A percentile compares a stretch with the other conserved stretches of the same genome.
Evolutionary conservation across 2,329 filamentous ascomycete species (phyloP).

Genomic region (Monosporascus sp.): DNA sequence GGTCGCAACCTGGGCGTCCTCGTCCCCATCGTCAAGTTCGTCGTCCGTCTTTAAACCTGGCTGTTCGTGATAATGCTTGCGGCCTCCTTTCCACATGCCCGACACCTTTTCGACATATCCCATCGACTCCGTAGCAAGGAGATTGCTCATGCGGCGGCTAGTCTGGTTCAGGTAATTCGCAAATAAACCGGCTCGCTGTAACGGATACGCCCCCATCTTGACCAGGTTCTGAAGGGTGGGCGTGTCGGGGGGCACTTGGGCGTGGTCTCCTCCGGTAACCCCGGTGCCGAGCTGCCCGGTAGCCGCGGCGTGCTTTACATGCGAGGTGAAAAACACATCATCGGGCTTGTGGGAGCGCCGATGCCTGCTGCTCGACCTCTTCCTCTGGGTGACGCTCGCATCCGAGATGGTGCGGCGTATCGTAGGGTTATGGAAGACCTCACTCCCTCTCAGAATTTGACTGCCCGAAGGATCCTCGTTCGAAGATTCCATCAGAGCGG

Average conservation of each 20-base stretch:
- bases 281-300: conserved; percentile 32
- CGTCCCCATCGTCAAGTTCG: conserved; percentile 48
- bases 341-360: conserved; percentile 10
- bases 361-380: conserved; percentile 10
- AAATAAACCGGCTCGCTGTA: conserved; percentile 77
- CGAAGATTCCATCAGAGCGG: conserved; percentile 62
- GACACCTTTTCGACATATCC: conserved; percentile 96
- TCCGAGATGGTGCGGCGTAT: conserved; percentile 48
- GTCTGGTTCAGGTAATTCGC: conserved; percentile 77
- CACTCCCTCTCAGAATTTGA: conserved; percentile 81
- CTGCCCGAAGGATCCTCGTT: conserved; percentile 81
- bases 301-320: conserved; percentile 23
- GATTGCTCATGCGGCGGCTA: conserved; percentile 73
- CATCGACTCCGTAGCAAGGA: conserved; percentile 87
- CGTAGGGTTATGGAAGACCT: conserved; percentile 79
- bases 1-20: conserved; percentile 57
- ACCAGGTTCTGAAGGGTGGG: conserved; percentile 48
- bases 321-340: conserved; percentile 4
- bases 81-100: conserved; percentile 91
- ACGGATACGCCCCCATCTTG: conserved; percentile 65
- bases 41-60: conserved; percentile 48
- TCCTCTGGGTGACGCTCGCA: conserved; percentile 19
- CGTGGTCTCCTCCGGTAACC: conserved; percentile 18
- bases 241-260: conserved; percentile 27
- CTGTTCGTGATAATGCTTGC: conserved; percentile 76